Base-by-base conservation (phyloP, 2,329 filamentous ascomycete genomes). In the Alternaria sp. region DNA sequence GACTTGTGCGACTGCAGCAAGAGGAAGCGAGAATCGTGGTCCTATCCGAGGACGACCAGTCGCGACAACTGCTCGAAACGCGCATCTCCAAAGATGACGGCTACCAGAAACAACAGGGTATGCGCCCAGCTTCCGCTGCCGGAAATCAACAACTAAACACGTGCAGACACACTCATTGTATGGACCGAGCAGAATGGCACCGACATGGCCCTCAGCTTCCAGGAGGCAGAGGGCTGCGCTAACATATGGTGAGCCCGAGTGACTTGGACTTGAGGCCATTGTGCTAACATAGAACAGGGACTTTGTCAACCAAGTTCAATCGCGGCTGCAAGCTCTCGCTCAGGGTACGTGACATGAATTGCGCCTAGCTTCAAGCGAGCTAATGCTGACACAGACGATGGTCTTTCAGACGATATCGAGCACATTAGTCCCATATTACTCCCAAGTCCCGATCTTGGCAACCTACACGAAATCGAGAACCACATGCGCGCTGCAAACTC, bases 161-260 rank as follows among this genome's bases (percentile, higher is more conserved):
- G 41, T 36, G 54, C 78, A 96, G 94, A 98, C 78, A 99, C 95
- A 3, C 86, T 99, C 61, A 98, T 99, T 62, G 93, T 99, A 61
- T 99, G 95, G 95, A 97, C 94, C 37, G 95, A 98, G 76, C 86
- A 88, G 59, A 95, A 89, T 80, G 90, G 90, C 58, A 88, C 93
- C 55, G 95, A 99, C 76, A 98, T 99, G 95, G 95, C 95, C 41
- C 85, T 99, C 63, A 97, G 93, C 76, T 99, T 99, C 73, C 95
- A 99, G 78, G 95, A 99, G 80, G 90, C 93, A 2, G 95, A 98
- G 68, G 95, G 94, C 44, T 99, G 95, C 79, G 87, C 91, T 21
- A 84, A 88, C 63, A 97, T 99, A 77, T 99, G 95, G 95, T 96
- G 80, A 72, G 76, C 58, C 45, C 45, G 24, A 54, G 46, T 21